Conservation (phyloP, 129 eudicot genomes). For the Arctium minus region DNA sequence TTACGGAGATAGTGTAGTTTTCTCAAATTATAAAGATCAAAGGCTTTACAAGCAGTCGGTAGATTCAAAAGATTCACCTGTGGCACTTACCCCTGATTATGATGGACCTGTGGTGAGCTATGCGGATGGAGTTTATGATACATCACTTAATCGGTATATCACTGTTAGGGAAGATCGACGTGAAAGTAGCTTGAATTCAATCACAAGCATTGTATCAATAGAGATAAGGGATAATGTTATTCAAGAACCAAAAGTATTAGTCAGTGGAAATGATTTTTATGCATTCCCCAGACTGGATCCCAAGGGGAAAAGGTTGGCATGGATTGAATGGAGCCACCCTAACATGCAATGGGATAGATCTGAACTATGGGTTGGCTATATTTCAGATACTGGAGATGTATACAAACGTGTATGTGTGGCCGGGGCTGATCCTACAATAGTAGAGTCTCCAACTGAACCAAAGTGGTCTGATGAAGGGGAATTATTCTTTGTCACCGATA, state of each 20-base stretch:
- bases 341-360: slow-evolving; percentile 99
- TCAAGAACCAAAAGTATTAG: slow-evolving; percentile 67
- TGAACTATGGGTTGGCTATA: slow-evolving; percentile 95
- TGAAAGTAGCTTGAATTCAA: slow-evolving; percentile 62
- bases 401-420: slow-evolving; percentile 70
- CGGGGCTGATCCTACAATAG: slow-evolving; percentile 65
- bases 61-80: slow-evolving; percentile 61
- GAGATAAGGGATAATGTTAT: slow-evolving; percentile 34
- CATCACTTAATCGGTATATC: slow-evolving; percentile 68
- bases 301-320: slow-evolving; percentile 71
- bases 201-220: slow-evolving; percentile 72
- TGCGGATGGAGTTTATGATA: slow-evolving; percentile 92
- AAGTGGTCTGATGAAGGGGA: slow-evolving; percentile 96
- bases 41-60: slow-evolving; percentile 77
- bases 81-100: slow-evolving; percentile 85
- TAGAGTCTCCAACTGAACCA: slow-evolving; percentile 96
- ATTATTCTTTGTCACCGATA: slow-evolving; percentile 80
- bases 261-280: slow-evolving; percentile 85
- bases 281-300: slow-evolving; percentile 88
- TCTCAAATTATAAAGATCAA: slow-evolving; percentile 92
- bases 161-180: slow-evolving; percentile 92
- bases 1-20: slow-evolving; percentile 57
- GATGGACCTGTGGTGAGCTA: slow-evolving; percentile 72
- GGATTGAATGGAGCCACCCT: slow-evolving; percentile 99
- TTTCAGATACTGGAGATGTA: slow-evolving; percentile 81